Base-by-base conservation (phyloP, 192 early-diverging fungal species). In the Coemansia umbellata region DNA sequence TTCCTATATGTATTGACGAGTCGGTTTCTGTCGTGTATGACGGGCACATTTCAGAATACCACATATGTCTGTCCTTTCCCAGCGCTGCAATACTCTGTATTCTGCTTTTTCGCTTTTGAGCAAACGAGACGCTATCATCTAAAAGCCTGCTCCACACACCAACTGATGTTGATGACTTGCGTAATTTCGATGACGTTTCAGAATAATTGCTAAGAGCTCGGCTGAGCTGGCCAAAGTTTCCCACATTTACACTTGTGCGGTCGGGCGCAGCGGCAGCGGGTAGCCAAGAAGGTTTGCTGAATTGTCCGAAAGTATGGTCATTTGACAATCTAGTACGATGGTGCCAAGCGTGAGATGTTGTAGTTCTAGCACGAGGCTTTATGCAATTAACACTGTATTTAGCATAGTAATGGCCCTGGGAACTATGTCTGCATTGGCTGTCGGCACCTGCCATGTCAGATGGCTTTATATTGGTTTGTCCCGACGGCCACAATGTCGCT, bases 41-140 rank as follows among this genome's bases (percentile, higher is more conserved):
- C 7, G 50, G 50, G 8, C 45, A 35, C 11, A 14, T 21, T 21
- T 23, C 21, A 17, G 15, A 32, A 17, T 47, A 24, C n/a, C 30
- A 35, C 10, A 31, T 28, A 11, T 49, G 36, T 43, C 53, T 55
- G 57, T 64, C 62, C 5, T 48, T 50, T 11, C 72, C 72, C 14
- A 61, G 55, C 10, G 66, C 72, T 1, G 72, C 72, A 32, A 65
- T 68, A 52, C 57, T 63, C 26, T 60, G 72, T 21, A 75, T 36
- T 47, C 57, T 43, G 35, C 61, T 55, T 28, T 45, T 45, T 33
- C 49, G 32, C 36, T 35, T 27, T 24, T 57, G 47, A 5, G 54
- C 43, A 56, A 13, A 23, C n/a, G 33, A 52, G 15, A 19, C 37
- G 6, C 50, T 58, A 31, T 56, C 62, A 17, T n/a, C 18, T 21